Base-by-base conservation (phyloP, 2,329 filamentous ascomycete genomes). In the Talaromyces sp. region DNA sequence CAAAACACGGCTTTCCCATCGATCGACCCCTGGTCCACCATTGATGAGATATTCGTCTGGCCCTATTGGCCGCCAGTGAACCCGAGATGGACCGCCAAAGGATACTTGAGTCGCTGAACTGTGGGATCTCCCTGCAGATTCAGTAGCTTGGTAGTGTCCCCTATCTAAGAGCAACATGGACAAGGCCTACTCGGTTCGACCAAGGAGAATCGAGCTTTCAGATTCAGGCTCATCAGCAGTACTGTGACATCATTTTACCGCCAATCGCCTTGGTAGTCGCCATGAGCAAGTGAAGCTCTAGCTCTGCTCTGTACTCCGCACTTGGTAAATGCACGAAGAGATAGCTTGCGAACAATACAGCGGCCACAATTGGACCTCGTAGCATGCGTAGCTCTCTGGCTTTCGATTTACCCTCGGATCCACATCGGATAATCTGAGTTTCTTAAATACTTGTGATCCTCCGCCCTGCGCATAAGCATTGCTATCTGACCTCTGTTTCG, bases 381-480 rank as follows among this genome's bases (percentile, higher is more conserved):
- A 35, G 18, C 18, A 14, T 50, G 14, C 42, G 9, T 58, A 60
- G 58, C 44, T 60, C 44, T 21, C n/a, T 55, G 46, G 56, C 46
- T 59, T 31, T 31, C 31, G 31, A 18, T 31, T 28, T 46, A 18
- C 55, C n/a, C 55, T 31, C n/a, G 40, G 61, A n/a, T 23, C 56
- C 61, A 60, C 55, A 59, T n/a, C 21, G 6, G 56, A 50, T 21
- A 14, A 44, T 40, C 33, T 37, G 58, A 50, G 62, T 65, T 46
- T 57, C 60, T 66, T 65, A 67, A 67, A 65, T 63, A 57, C 62
- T 54, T 50, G 55, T 63, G 55, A 25, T 60, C 60, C 64, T 50
- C 61, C 61, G 48, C 35, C n/a, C 12, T 60, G 48, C 39, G 18
- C 21, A 25, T n/a, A n/a, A n/a, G n/a, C n/a, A n/a, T 35, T 54